These are phyloP conservation scores for Sonneratia caseolaris DNA, from an alignment of 345 rosid genomes.

Conservation along the genomic window DNA sequence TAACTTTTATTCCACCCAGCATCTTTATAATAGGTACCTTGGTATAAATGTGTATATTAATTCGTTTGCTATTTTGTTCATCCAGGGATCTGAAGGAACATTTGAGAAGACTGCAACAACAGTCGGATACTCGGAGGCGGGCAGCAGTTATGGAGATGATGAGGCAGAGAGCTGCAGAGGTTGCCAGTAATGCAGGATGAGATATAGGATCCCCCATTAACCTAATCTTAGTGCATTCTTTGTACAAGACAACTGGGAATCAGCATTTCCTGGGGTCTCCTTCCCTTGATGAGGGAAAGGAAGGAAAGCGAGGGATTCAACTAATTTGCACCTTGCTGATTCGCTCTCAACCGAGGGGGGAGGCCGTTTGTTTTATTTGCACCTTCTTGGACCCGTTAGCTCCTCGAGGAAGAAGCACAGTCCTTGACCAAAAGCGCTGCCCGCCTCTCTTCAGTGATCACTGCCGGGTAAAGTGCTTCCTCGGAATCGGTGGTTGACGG, in stretches of 20 bases:
- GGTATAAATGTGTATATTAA: too few species aligned
- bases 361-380: background rate
- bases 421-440: background rate
- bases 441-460: background rate
- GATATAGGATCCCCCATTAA: background rate
- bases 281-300: background rate
- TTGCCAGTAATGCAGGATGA: slow-evolving; percentile 64
- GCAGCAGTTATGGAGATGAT: slow-evolving; percentile 99
- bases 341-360: background rate
- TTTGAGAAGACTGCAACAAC: slow-evolving; percentile 86
- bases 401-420: background rate
- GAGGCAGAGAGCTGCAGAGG: slow-evolving; percentile 99
- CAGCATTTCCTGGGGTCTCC: background rate
- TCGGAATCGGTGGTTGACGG: background rate
- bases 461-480: background rate
- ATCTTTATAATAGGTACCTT: slow-evolving; percentile 7
- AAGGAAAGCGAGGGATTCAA: background rate
- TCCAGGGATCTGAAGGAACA: slow-evolving; percentile 95
- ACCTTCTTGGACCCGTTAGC: background rate
- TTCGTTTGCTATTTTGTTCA: background rate
- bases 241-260: background rate
- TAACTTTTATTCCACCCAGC: background rate
- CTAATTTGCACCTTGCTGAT: background rate
- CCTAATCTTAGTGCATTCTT: background rate
- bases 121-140: slow-evolving; percentile 90